phyloP scores from a whole-genome alignment of 768 basidiomycete species.

The Russula griseocarnosa region DNA sequence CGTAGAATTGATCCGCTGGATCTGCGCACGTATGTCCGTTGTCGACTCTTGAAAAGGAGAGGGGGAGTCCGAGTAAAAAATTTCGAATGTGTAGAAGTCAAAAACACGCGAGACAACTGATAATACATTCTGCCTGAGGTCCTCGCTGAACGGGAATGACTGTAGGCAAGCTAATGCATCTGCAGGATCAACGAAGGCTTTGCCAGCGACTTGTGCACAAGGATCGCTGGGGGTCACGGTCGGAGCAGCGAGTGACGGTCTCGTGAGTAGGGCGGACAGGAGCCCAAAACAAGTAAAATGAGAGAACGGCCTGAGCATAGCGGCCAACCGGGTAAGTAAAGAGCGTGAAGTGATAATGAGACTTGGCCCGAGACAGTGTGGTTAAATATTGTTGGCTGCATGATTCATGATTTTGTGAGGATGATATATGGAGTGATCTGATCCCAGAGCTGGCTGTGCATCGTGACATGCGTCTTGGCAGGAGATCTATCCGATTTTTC shows the following conservation, averaged over 20 bases:
- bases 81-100: slow-evolving; percentile 42
- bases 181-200: slow-evolving; percentile 46
- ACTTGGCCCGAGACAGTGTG: background rate
- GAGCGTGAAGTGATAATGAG: background rate
- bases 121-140: slow-evolving; percentile 38
- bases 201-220: slow-evolving; percentile 37
- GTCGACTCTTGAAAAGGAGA: slow-evolving; percentile 47
- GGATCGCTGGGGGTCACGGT: slow-evolving; percentile 19
- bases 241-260: background rate
- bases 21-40: slow-evolving; percentile 47
- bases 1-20: slow-evolving; percentile 47
- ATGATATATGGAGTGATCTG: too few species aligned
- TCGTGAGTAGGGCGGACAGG: background rate
- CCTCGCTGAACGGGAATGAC: slow-evolving; percentile 42
- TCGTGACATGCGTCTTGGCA: too few species aligned
- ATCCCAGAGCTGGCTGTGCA: too few species aligned
- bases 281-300: background rate
- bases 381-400: background rate
- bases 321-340: background rate
- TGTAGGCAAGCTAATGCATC: slow-evolving; percentile 47
- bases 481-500: too few species aligned
- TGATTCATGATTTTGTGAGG: background rate
- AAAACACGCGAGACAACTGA: slow-evolving; percentile 36
- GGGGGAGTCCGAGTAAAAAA: slow-evolving; percentile 38
- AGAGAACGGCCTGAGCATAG: background rate